These are phyloP conservation scores for Williopsis jadinii DNA, from an alignment of 1,139 yeast species.

Conservation along the genomic window DNA sequence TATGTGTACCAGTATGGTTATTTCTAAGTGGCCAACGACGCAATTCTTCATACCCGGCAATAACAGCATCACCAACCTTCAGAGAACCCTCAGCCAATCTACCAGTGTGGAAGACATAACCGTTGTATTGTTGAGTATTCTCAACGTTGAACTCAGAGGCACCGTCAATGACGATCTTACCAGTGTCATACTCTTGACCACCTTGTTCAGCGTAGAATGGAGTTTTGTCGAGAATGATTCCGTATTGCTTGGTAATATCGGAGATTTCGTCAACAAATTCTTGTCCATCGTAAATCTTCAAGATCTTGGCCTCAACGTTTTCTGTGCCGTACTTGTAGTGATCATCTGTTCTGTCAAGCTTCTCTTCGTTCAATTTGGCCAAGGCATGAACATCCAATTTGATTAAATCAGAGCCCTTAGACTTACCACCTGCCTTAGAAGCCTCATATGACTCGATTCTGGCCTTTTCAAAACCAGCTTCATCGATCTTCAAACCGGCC, in stretches of 20 bases:
- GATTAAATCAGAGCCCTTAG: slow-evolving; percentile 49
- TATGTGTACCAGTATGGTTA: slow-evolving; percentile 98
- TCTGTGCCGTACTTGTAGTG: slow-evolving; percentile 63
- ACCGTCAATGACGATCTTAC: slow-evolving; percentile 87
- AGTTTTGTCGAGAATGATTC: slow-evolving; percentile 79
- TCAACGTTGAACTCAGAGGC: slow-evolving; percentile 79
- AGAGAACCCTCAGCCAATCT: slow-evolving; percentile 68
- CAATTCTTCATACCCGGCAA: slow-evolving; percentile 85
- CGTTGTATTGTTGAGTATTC: slow-evolving; percentile 89
- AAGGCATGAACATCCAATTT: slow-evolving; percentile 89
- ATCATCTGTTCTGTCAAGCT: slow-evolving; percentile 81
- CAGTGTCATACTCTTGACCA: slow-evolving; percentile 97
- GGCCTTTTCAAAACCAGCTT: slow-evolving; percentile 85
- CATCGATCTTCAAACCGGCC: slow-evolving; percentile 90
- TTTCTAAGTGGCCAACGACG: slow-evolving; percentile 97
- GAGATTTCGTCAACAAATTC: slow-evolving; percentile 45
- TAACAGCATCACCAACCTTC: slow-evolving; percentile 58
- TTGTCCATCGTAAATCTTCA: slow-evolving; percentile 67
- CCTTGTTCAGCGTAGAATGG: slow-evolving; percentile 99
- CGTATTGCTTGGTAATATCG: slow-evolving; percentile 50
- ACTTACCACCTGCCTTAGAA: slow-evolving; percentile 80
- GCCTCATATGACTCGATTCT: slow-evolving; percentile 88
- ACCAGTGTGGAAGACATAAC: slow-evolving; percentile 95
- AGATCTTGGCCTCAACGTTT: slow-evolving; percentile 53
- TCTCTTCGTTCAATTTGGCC: slow-evolving; percentile 52